Evolutionary conservation across 1,284 basidiomycete genomes (phyloP), one percentile per base, ranked within the genome.

Genomic region (Moesziomyces aphidis): DNA sequence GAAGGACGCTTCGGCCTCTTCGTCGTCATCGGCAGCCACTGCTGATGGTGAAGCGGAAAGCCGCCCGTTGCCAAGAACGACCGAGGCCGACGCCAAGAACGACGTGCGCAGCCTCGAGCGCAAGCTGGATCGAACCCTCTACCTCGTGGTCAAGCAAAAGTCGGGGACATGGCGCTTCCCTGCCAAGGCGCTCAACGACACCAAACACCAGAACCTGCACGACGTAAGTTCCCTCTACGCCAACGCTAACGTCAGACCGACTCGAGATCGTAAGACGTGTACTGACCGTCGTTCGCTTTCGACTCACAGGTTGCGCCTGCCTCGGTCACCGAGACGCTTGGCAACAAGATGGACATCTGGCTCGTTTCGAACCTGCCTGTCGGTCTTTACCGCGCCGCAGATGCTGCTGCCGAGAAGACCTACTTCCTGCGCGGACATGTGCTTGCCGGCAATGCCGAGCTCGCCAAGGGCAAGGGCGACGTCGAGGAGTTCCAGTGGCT

Each of bases 401-500:
- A 50, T 3, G 57, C 48, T 36, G 55, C 60, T 0, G 49, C 22
- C 6, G 71, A 70, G 26, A 72, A 70, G 78, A 80, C 77, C 10
- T 83, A 81, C 62, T 70, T 81, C 34, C 58, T 83, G 46, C 68
- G 73, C 11, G 81, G 61, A 21, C 82, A 79, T 42, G 61, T 83
- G 22, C 50, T 83, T 19, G 74, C 81, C 0, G 82, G 82, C 11
- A 62, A 78, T 22, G 68, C 79, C 24, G 48, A 66, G 55, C 50
- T 75, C 21, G 26, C 43, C 23, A 61, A 68, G 15, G 49, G 24
- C 5, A 49, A 62, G 46, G 39, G 73, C 85, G 74, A 85, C 57
- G 86, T 91, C 61, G 86, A 87, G 53, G 92, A 93, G 77, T 94
- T 93, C 86, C 93, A 92, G 22, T 95, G 93, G 93, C 87, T 95